phyloP scores from a whole-genome alignment of 176 grass and related monocot genomes.

The Carex cristatella region DNA sequence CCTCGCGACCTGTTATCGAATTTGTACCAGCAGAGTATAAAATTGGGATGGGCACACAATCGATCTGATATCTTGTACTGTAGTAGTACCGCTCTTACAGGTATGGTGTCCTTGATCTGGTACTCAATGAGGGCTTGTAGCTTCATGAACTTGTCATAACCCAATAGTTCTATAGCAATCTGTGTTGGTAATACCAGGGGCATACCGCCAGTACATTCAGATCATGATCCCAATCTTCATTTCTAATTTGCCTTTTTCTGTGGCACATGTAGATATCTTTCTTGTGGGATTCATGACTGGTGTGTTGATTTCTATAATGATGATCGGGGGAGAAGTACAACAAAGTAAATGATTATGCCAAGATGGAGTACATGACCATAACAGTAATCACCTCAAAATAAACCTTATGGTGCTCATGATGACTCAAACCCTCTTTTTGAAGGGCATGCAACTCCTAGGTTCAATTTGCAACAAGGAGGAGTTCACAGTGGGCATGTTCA shows the following conservation, averaged over 20 bases:
- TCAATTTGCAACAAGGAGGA: conserved; percentile 33
- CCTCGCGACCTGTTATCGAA: not conserved
- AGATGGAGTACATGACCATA: conserved; percentile 56
- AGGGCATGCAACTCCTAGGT: conserved; percentile 38
- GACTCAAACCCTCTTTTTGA: conserved; percentile 71
- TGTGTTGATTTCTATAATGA: conserved; percentile 53
- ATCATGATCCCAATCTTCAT: not conserved
- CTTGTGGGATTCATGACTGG: conserved; percentile 65
- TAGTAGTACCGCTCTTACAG: not conserved
- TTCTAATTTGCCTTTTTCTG: not conserved
- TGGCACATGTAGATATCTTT: conserved; percentile 40
- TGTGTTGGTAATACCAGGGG: not conserved
- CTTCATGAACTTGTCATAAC: not conserved
- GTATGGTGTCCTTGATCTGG: not conserved
- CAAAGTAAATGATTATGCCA: conserved; percentile 51
- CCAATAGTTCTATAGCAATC: not conserved
- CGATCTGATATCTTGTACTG: not conserved
- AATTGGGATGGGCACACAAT: not conserved
- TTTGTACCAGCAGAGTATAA: not conserved
- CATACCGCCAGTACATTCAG: not conserved
- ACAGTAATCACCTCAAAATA: conserved; percentile 60
- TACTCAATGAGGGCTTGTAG: not conserved
- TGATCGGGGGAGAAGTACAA: conserved; percentile 23
- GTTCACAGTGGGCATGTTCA: conserved; percentile 76
- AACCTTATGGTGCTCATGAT: conserved; percentile 45